Conservation (phyloP, 1,139 yeast genomes). For the Yamadazyma dendronema region DNA sequence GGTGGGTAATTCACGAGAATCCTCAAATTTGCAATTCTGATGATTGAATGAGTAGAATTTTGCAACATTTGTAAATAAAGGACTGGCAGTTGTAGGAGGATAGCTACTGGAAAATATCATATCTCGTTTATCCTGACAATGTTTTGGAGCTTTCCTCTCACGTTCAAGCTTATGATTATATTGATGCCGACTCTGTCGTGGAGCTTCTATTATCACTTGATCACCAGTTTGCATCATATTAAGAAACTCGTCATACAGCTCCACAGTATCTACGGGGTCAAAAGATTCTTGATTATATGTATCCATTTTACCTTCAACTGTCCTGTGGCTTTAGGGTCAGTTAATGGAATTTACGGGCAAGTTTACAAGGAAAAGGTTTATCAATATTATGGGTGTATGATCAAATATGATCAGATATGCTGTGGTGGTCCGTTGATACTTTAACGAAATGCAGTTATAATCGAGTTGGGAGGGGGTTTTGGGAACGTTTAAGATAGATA, state of each 20-base stretch:
- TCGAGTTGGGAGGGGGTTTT: too few relatives aligned
- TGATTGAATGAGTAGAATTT: conserved; percentile 4
- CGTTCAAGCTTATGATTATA: too few relatives aligned
- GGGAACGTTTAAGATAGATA: too few relatives aligned
- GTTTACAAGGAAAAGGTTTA: too few relatives aligned
- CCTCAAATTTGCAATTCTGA: background rate
- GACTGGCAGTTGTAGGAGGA: conserved; percentile 7
- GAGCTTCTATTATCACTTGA: background rate
- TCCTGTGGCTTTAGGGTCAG: background rate
- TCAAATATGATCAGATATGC: too few relatives aligned
- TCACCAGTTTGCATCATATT: conserved; percentile 22
- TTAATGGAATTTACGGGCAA: background rate
- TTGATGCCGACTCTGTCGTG: background rate
- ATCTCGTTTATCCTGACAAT: too few relatives aligned
- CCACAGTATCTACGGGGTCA: conserved; percentile 16
- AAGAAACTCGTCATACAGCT: conserved; percentile 33
- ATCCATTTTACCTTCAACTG: conserved; percentile 1
- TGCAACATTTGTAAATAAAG: background rate
- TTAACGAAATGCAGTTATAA: too few relatives aligned
- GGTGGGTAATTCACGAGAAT: too few relatives aligned
- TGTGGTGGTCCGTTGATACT: too few relatives aligned
- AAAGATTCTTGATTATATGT: background rate
- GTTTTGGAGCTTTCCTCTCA: too few relatives aligned
- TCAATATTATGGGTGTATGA: too few relatives aligned
- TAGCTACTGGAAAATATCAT: conserved; percentile 6